Evolutionary conservation across 225 moss, liverwort and hornwort genomes (phyloP), one percentile per base, ranked within the genome.

Genomic region (Physcomitrium patens): DNA sequence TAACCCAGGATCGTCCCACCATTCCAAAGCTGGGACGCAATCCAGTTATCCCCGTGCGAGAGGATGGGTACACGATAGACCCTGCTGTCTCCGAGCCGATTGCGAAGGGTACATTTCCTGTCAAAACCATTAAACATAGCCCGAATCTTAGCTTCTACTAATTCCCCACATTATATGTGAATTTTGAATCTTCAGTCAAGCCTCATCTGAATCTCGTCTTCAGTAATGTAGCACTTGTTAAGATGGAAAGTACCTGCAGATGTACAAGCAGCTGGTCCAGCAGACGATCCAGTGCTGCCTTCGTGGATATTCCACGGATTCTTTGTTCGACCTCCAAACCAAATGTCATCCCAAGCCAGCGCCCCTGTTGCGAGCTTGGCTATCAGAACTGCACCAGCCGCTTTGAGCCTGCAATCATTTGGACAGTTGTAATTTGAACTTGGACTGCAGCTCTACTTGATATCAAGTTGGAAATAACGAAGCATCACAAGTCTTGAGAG

Each of bases 241-340:
- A 75, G 60, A 65, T 42, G 59, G 47, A 37, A 60, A 60, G 67
- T 75, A 91, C 89, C 87, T 77, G 91, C 89, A 77, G 53, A 81
- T 50, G 73, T 85, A 74, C 86, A 81, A 27, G 79, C 86, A 59
- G 91, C 91, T 85, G 89, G 0, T 16, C 89, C 91, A 60, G 85
- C 75, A 60, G 89, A 91, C 22, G 89, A 91, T 43, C 91, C 87
- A 63, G 89, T 79, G 47, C 27, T 47, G 17, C 89, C 86, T 70
- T 91, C 89, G 44, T 59, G 63, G 69, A 87, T 89, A 70, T 91
- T 91, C 91, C 86, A 91, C 16, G 89, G 91, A 78, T 91, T 91
- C 75, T 79, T 89, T 14, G 89, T 91, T 59, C 57, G 79, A 37
- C 91, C 91, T 71, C 86, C 89, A 79, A 79, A 89, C 91, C 89